Evolutionary conservation across 371 early-diverging fungal genomes (phyloP), one percentile per base, ranked within the genome.

Genomic region (Rhizopus arrhizus): DNA sequence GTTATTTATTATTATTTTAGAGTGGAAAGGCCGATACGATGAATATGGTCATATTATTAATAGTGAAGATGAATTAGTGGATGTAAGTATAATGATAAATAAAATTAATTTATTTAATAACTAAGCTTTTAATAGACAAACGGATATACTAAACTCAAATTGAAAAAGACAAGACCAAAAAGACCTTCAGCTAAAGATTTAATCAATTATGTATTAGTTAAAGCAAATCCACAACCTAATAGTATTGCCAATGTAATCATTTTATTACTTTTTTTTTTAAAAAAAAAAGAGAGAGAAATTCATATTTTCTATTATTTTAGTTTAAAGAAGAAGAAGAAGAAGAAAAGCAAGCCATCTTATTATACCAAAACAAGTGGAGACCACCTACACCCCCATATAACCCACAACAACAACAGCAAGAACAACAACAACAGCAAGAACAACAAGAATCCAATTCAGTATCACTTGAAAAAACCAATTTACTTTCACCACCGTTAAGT

Each of bases 41-140:
- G 72, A 69, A 47, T 41, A 74, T 28, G 79, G 79, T 10, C 66
- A 72, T 42, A 43, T 75, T 9, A 65, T 72, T 57, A 67, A 72
- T 46, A 70, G 72, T 51, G 65, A 61, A 9, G 67, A 66, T 33
- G 74, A 79, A 56, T 29, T 48, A 28, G 48, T 5, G 29, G 48
- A 29, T 28, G 8, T 29, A 29, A n/a, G 7, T 6, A 58, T 62
- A 28, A 65, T 61, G 22, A 53, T 31, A 13, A 15, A 29, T 10
- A 11, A 11, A 9, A 36, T 36, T 2, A 9, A 34, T 43, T 0
- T 29, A 29, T 32, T 22, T 22, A 22, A 31, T 9, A 9, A 9
- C 15, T 12, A 4, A 28, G 49, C 6, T 22, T 51, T 36, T 51
- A 34, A 11, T 51, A 51, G 52, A 34, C 32, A 35, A n/a, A 2